A percentile compares a stretch with the other conserved stretches of the same genome.
phyloP scores from a whole-genome alignment of 192 early-diverging fungal genomes.

The Coemansia sp. region DNA sequence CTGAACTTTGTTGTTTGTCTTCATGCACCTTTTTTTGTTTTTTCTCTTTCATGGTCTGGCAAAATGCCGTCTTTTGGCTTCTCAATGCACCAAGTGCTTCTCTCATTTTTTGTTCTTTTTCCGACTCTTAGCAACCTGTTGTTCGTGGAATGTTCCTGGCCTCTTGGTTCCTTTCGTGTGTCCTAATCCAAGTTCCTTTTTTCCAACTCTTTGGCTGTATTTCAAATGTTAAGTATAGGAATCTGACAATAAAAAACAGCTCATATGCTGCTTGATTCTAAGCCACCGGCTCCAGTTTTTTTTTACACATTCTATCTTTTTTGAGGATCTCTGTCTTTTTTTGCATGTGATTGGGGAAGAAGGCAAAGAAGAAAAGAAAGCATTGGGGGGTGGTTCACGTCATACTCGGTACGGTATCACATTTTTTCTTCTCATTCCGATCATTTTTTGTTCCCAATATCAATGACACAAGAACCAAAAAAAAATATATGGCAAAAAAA shows the following conservation, averaged over 20 bases:
- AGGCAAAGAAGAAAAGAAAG: neutral
- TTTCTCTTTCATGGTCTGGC: neutral
- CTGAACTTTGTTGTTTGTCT: neutral
- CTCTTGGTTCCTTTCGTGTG: too few relatives aligned
- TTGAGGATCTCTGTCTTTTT: conserved; percentile 3
- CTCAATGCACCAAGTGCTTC: too few relatives aligned
- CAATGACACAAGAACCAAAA: neutral
- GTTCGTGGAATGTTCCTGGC: too few relatives aligned
- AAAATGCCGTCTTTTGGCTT: neutral
- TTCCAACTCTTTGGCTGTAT: neutral
- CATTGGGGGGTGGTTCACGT: neutral
- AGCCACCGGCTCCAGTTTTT: neutral
- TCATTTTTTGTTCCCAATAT: too few relatives aligned
- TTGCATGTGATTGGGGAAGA: conserved; percentile 1
- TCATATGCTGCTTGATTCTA: neutral
- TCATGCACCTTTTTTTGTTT: neutral
- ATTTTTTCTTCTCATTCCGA: neutral
- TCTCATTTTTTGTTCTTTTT: neutral
- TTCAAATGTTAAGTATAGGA: neutral
- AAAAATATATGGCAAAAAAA: neutral
- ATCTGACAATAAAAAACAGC: neutral
- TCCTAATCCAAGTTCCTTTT: too few relatives aligned
- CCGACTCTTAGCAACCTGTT: too few relatives aligned
- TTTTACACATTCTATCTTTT: too few relatives aligned
- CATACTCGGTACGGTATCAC: neutral